These are phyloP conservation scores for Pyronema omphalodes DNA, from an alignment of 495 filamentous ascomycete genomes.

Conservation along the genomic window DNA sequence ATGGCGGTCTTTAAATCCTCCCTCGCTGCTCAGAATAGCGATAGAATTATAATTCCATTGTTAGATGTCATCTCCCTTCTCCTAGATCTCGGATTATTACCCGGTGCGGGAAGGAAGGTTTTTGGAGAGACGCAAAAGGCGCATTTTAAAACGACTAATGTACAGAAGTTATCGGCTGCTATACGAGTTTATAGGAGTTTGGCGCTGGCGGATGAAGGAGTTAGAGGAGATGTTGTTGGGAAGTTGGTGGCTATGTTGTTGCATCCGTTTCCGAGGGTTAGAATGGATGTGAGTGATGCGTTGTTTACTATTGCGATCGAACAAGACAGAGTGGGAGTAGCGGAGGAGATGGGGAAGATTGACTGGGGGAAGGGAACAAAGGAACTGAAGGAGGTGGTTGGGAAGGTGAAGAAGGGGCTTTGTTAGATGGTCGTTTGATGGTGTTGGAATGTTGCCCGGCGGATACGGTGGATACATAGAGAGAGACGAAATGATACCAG, in stretches of 20 bases:
- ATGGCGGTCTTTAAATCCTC: constrained; percentile 11
- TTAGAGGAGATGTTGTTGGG: constrained; percentile 30
- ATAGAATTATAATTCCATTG: constrained; percentile 53
- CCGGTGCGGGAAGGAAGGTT: constrained; percentile 22
- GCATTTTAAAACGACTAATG: constrained; percentile 62
- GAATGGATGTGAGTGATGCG: constrained; percentile 29
- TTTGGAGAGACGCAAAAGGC: constrained; percentile 55
- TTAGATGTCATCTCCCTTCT: constrained; percentile 61
- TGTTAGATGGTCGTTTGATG: constrained; percentile 1
- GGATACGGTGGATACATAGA: no score
- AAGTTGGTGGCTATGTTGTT: constrained; percentile 41
- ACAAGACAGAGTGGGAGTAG: constrained; percentile 14
- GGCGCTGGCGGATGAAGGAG: not conserved
- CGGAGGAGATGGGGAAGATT: constrained; percentile 4
- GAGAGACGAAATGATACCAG: no score
- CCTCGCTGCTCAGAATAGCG: constrained; percentile 26
- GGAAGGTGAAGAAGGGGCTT: constrained; percentile 3
- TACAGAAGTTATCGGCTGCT: constrained; percentile 60
- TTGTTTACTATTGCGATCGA: constrained; percentile 24
- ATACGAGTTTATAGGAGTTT: constrained; percentile 52
- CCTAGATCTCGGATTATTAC: constrained; percentile 32
- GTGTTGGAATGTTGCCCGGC: no score
- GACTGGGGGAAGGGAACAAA: constrained; percentile 7
- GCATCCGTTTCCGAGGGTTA: constrained; percentile 46
- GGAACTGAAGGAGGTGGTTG: constrained; percentile 4